Conservation (phyloP, 1,139 yeast genomes). For the Blastobotrys niveus region DNA sequence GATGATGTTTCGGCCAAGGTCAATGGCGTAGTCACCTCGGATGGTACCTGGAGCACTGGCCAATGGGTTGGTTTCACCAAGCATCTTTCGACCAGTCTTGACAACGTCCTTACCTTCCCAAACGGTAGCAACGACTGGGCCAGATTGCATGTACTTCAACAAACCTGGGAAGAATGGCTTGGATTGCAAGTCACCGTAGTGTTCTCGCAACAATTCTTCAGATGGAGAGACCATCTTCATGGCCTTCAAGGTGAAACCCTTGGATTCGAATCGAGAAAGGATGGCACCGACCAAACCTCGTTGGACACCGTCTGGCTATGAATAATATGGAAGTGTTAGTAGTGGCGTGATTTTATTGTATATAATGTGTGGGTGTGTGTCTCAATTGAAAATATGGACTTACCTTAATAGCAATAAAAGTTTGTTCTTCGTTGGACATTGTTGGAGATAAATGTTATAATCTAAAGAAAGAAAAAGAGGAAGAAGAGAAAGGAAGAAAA, state of each 20-base stretch:
- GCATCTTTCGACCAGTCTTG: conserved; percentile 94
- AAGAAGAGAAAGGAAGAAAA: conserved; percentile 6
- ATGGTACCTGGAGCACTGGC: conserved; percentile 98
- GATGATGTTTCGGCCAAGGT: conserved; percentile 98
- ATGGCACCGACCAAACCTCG: conserved; percentile 92
- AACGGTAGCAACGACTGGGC: conserved; percentile 98
- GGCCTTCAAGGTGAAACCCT: conserved; percentile 96
- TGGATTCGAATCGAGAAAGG: conserved; percentile 89
- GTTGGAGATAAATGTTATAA: conserved; percentile 18
- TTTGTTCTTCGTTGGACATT: conserved; percentile 69
- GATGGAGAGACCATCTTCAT: conserved; percentile 87
- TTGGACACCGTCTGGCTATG: conserved; percentile 97
- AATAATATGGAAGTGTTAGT: background rate
- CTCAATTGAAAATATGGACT: conserved; percentile 10
- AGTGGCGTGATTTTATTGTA: background rate
- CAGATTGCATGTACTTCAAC: conserved; percentile 94
- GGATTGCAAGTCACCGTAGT: conserved; percentile 89
- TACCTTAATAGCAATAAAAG: conserved; percentile 91
- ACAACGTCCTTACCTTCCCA: conserved; percentile 99
- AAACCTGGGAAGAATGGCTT: conserved; percentile 97
- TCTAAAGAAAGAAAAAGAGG: conserved; percentile 1
- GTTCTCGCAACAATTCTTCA: conserved; percentile 82
- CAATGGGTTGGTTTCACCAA: conserved; percentile 99
- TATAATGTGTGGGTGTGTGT: background rate
- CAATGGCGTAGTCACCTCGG: conserved; percentile 83